phyloP scores from a whole-genome alignment of 441 rosid genomes.

The Kokia cookei region DNA sequence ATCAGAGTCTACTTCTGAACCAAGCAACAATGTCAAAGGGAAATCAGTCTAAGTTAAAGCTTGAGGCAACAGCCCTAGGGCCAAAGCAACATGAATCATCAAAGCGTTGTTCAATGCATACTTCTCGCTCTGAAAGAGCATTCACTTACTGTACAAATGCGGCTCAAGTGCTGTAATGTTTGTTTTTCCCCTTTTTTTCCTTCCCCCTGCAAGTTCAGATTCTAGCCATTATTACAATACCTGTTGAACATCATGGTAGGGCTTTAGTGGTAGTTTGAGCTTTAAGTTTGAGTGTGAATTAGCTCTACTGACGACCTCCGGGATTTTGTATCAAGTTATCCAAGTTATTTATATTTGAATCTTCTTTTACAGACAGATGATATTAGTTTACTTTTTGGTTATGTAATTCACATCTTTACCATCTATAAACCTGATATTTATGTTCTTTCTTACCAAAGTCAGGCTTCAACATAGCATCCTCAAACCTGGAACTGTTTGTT shows the following conservation, averaged over 20 bases:
- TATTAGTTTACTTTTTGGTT: not conserved
- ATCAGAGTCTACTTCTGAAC: conserved; percentile 45
- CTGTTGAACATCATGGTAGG: conserved; percentile 19
- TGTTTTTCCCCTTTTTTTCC: conserved; percentile 6
- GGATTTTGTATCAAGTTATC: conserved; percentile 36
- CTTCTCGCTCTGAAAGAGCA: conserved; percentile 13
- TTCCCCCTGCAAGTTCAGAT: conserved; percentile 17
- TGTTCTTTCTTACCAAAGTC: too few species aligned
- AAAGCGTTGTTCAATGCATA: not conserved
- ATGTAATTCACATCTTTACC: too few species aligned
- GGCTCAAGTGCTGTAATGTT: conserved; percentile 21
- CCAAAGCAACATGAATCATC: not conserved
- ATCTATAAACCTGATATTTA: too few species aligned
- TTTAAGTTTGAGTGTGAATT: conserved; percentile 28
- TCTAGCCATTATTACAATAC: conserved; percentile 9
- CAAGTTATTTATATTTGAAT: conserved; percentile 13
- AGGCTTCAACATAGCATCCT: too few species aligned
- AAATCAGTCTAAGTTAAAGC: conserved; percentile 14
- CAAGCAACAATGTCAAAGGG: conserved; percentile 28
- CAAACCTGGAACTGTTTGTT: too few species aligned
- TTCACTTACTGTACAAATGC: conserved; percentile 24
- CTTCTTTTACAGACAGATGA: conserved; percentile 13
- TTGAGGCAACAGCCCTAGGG: conserved; percentile 5
- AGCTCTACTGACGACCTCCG: conserved; percentile 14
- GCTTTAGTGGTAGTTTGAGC: conserved; percentile 21